Conservation (phyloP, 768 basidiomycete species). For the Strobilomyces dryophilus region DNA sequence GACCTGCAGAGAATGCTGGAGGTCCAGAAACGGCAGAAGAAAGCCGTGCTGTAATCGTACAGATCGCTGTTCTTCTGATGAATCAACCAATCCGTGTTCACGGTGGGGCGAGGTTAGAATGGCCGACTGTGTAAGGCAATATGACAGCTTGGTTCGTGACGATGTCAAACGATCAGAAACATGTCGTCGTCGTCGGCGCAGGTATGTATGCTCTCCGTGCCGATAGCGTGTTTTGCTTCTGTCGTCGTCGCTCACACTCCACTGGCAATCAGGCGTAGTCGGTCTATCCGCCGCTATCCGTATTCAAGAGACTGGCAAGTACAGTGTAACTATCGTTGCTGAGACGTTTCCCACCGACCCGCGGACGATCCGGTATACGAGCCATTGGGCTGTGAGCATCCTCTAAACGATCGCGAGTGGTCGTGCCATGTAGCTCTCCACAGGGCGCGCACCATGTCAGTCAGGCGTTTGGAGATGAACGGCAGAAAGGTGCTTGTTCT, state of each 20-base stretch:
- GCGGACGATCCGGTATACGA: constrained; percentile 72
- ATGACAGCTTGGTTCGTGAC: background rate
- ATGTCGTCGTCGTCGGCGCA: constrained; percentile 39
- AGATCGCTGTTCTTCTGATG: too few relatives aligned
- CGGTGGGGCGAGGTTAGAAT: too few relatives aligned
- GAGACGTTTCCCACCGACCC: constrained; percentile 70
- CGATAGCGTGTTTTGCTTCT: background rate
- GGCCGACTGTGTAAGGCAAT: too few relatives aligned
- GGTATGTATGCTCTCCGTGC: constrained; percentile 28
- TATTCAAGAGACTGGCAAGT: constrained; percentile 58
- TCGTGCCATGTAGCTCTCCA: background rate
- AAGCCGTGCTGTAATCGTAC: background rate
- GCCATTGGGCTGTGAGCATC: constrained; percentile 71
- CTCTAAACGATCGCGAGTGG: background rate
- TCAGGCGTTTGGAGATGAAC: constrained; percentile 44
- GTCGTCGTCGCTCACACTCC: background rate
- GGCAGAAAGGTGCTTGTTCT: constrained; percentile 48
- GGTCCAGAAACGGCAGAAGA: constrained; percentile 25
- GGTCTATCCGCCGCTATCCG: constrained; percentile 74
- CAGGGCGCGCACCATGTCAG: constrained; percentile 83
- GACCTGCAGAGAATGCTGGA: constrained; percentile 40
- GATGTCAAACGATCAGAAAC: constrained; percentile 20
- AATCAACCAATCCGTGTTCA: too few relatives aligned
- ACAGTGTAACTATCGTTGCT: constrained; percentile 65
- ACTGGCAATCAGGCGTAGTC: constrained; percentile 66